phyloP scores from a whole-genome alignment of 305 asterid genomes.

The Solanum aculeatissimum region DNA sequence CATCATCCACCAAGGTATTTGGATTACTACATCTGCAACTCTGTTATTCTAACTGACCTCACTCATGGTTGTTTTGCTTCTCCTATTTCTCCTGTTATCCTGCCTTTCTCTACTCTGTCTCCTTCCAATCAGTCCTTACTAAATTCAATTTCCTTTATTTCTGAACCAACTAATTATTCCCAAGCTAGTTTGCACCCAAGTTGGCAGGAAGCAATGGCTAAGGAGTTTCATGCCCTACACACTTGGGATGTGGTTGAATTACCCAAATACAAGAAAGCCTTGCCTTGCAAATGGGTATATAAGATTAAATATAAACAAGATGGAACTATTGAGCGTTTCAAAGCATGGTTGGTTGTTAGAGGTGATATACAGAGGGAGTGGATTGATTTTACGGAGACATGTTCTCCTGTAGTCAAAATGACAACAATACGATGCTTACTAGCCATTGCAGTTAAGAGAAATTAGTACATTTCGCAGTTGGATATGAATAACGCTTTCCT shows the following conservation, averaged over 20 bases:
- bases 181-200: not conserved
- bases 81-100: not conserved
- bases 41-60: not conserved
- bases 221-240: not conserved
- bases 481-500: too few relatives aligned
- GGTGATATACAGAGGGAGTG: too few relatives aligned
- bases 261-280: not conserved
- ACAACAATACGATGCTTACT: too few relatives aligned
- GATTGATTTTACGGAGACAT: too few relatives aligned
- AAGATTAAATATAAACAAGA: not conserved
- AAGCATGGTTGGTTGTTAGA: too few relatives aligned
- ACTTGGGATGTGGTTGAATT: not conserved
- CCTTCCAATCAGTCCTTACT: not conserved
- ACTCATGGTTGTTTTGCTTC: not conserved
- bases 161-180: not conserved
- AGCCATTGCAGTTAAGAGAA: too few relatives aligned
- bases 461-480: too few relatives aligned
- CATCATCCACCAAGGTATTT: not conserved
- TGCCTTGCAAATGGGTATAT: not conserved
- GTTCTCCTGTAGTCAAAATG: too few relatives aligned
- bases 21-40: not conserved
- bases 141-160: not conserved
- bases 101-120: not conserved
- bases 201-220: not conserved
- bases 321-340: not conserved